Base-by-base conservation (phyloP, 805 yeast species). In the Ogataea populi-albae region DNA sequence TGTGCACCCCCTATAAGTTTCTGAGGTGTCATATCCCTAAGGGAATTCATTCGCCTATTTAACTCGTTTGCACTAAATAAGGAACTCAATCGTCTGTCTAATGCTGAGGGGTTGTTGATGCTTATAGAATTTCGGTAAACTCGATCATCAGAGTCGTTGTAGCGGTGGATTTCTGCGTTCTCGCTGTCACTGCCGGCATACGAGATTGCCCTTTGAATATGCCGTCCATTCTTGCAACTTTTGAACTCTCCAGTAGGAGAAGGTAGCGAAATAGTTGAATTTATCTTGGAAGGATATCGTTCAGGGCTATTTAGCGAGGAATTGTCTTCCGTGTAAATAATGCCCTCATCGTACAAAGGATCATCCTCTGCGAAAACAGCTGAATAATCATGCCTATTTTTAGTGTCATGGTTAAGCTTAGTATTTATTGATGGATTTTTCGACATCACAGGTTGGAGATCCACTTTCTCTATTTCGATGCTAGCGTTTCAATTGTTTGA, bases 1-100 rank as follows among this genome's bases (percentile, higher is more conserved):
- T 32, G 17, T 0, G 49, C 48, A 22, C 53, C 44, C 4, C 82
- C 81, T 42, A 76, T 73, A 38, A 76, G 59, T 17, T 53, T 59
- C 27, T 55, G 54, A 1, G 79, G 72, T 32, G 81, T 61, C 62
- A 72, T 59, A 35, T 64, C 64, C 9, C 69, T 64, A 28, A 71
- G 54, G 4, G 55, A 49, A 23, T 49, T 54, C 2, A 56, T 45
- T 27, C 65, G 43, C 23, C 37, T 32, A 12, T 32, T 41, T 8
- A 59, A 34, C 19, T 45, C 45, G 21, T 47, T 46, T 5, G 44
- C 19, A 23, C 41, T 43, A 15, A 47, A 35, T 9, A 48, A 39
- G 1, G 52, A 46, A 29, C 61, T 55, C 12, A 52, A 23, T 25
- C 61, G 40, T 22, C 56, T 44, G 18, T 52, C 53, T 6, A 33